Percentiles rank a stretch among this genome's conserved stretches.
Conservation (phyloP, 2,329 filamentous ascomycete species). For the Moelleriella libera region DNA sequence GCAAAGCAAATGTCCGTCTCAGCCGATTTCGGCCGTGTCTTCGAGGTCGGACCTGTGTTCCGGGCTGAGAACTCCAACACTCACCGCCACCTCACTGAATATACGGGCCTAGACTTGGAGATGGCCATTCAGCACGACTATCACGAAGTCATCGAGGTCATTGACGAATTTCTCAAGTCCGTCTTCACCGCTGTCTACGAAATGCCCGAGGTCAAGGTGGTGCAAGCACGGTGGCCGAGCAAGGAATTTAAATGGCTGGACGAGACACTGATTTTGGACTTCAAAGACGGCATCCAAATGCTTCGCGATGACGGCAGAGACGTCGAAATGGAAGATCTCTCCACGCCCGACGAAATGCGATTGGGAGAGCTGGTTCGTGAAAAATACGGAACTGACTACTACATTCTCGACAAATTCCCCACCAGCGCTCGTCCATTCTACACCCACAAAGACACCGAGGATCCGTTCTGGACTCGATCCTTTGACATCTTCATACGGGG, state of each 20-base stretch:
- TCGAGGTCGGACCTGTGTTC: constrained; percentile 62
- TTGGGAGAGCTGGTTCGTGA: constrained; percentile 75
- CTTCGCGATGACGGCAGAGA: constrained; percentile 73
- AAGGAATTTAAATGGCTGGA: constrained; percentile 80
- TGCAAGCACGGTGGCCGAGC: constrained; percentile 76
- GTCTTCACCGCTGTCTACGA: constrained; percentile 36
- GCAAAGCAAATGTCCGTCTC: constrained; percentile 90
- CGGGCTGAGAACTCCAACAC: constrained; percentile 93
- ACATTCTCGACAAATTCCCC: constrained; percentile 89
- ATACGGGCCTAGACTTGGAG: constrained; percentile 83
- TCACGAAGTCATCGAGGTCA: constrained; percentile 66
- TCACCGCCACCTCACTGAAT: constrained; percentile 86
- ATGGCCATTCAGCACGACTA: constrained; percentile 87
- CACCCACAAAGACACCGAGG: constrained; percentile 66
- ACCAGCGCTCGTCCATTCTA: constrained; percentile 77
- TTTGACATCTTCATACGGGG: constrained; percentile 92
- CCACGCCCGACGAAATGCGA: constrained; percentile 74
- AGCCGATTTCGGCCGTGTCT: constrained; percentile 78
- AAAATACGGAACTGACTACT: constrained; percentile 81
- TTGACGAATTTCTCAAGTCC: constrained; percentile 70
- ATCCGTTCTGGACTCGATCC: constrained; percentile 68
- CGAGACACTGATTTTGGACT: constrained; percentile 68
- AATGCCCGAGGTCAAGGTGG: constrained; percentile 56
- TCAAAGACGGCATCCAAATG: constrained; percentile 66
- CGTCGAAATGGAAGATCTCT: constrained; percentile 61